Evolutionary conservation across 148 eudicot genomes (phyloP), one percentile per base, ranked within the genome.

Genomic region (Cornus kousa): DNA sequence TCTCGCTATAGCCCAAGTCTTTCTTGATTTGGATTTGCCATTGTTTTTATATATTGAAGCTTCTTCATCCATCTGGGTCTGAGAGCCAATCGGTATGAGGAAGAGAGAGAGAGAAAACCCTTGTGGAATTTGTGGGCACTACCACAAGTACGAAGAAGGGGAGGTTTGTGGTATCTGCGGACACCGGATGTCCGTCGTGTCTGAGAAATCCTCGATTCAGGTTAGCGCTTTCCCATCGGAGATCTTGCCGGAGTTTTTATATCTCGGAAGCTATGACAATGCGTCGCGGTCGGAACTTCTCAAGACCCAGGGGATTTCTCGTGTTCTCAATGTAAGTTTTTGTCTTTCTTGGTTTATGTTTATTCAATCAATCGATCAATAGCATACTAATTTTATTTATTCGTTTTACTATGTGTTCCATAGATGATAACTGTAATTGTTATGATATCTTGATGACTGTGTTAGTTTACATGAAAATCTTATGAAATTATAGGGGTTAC

Each of bases 71-170:
- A 9, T 62, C 50, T 66, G 55, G 83, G 68, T 77, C 24, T n/a
- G 39, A 37, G 31, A 37, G 31, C 39, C 67, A 11, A 69, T 72
- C 23, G 65, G 35, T 50, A 92, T 92, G 92, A 93, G 98, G 85
- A 95, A 95, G 86, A 89, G 98, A 72, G 98, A 93, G 86, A 88
- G 98, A 74, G 98, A 95, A 59, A 93, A 91, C 82, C 97, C 97
- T 12, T 93, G 98, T 80, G 88, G 87, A 60, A 70, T 95, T 50
- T 93, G 98, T 60, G 98, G 97, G 79, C 98, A 95, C 86, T 95
- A 95, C 82, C 98, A 95, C 81, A 95, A 91, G 83, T 93, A 93
- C 82, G 98, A 95, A 72, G 98, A 95, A 77, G 98, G 98, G 17
- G 97, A 94, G 77, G 95, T 93, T 9, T 93, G 98, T 77, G 94